phyloP scores from a whole-genome alignment of 768 basidiomycete genomes.

The Cystobasidium ongulense region DNA sequence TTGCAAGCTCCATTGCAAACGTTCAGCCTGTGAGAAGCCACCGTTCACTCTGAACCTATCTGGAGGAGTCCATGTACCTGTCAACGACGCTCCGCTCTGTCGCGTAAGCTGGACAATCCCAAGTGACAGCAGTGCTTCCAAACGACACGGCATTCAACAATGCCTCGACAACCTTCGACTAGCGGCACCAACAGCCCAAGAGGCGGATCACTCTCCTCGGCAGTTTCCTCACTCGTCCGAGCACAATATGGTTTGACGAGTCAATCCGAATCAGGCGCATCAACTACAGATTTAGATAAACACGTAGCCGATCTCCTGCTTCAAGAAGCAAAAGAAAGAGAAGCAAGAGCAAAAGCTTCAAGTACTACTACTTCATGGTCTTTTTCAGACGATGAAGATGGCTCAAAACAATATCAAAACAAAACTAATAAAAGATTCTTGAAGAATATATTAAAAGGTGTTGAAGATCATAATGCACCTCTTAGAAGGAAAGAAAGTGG shows the following conservation, averaged over 20 bases:
- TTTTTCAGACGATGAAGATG: slow-evolving; percentile 33
- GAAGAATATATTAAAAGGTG: slow-evolving; percentile 68
- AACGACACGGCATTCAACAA: no score
- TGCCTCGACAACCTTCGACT: not conserved
- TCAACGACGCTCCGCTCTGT: no score
- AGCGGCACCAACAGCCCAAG: not conserved
- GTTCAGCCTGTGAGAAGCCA: no score
- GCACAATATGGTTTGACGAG: slow-evolving; percentile 18
- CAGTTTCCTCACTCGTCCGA: slow-evolving; percentile 21
- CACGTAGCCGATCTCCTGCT: slow-evolving; percentile 87
- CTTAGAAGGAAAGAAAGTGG: slow-evolving; percentile 50
- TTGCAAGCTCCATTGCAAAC: no score
- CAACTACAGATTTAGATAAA: slow-evolving; percentile 62
- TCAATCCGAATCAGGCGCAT: not conserved
- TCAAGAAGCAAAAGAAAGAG: slow-evolving; percentile 85
- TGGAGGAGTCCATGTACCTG: no score
- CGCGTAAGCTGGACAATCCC: no score
- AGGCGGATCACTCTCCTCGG: slow-evolving; percentile 5
- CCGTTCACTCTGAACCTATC: no score
- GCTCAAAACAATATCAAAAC: not conserved
- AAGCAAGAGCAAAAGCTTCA: slow-evolving; percentile 57
- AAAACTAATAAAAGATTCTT: slow-evolving; percentile 49
- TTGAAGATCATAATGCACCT: slow-evolving; percentile 90
- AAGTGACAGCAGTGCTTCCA: not conserved
- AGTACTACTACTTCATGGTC: slow-evolving; percentile 43